Evolutionary conservation across 1,139 yeast genomes (phyloP).

Genomic region (Candida pseudoviswanathii): DNA sequence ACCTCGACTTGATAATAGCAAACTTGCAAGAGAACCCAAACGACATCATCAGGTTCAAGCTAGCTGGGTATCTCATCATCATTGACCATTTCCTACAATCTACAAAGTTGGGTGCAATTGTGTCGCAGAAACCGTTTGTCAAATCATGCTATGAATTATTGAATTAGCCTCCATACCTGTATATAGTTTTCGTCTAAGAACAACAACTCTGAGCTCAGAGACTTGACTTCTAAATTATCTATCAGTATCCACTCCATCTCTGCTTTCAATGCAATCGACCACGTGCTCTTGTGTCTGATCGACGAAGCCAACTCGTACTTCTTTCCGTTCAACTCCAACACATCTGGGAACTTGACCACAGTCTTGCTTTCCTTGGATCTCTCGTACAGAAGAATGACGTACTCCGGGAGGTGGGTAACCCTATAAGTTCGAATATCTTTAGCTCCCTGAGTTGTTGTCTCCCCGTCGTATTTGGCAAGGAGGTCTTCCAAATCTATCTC

Average conservation of each 20-base stretch:
- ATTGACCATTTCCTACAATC: conserved; percentile 19
- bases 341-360: conserved; percentile 60
- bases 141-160: conserved; percentile 16
- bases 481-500: conserved; percentile 53
- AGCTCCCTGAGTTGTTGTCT: conserved; percentile 19
- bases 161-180: conserved; percentile 60
- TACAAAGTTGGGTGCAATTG: conserved; percentile 21
- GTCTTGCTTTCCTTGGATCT: conserved; percentile 59
- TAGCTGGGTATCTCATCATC: conserved; percentile 24
- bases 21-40: conserved; percentile 6
- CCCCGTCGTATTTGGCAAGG: conserved; percentile 46
- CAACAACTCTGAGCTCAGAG: conserved; percentile 57
- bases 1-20: conserved; percentile 16
- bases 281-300: conserved; percentile 23
- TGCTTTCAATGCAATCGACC: conserved; percentile 27
- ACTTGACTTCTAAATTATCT: conserved; percentile 49
- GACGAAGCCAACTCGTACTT: conserved; percentile 11
- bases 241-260: conserved; percentile 59
- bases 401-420: conserved; percentile 50
- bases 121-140: conserved; percentile 13
- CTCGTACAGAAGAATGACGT: conserved; percentile 57
- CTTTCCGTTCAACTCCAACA: conserved; percentile 2
- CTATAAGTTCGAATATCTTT: conserved; percentile 36
- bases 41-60: conserved; percentile 18
- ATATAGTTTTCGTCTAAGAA: conserved; percentile 65